These are phyloP conservation scores for Canavalia gladiata DNA, from an alignment of 306 rosid species.

Conservation along the genomic window DNA sequence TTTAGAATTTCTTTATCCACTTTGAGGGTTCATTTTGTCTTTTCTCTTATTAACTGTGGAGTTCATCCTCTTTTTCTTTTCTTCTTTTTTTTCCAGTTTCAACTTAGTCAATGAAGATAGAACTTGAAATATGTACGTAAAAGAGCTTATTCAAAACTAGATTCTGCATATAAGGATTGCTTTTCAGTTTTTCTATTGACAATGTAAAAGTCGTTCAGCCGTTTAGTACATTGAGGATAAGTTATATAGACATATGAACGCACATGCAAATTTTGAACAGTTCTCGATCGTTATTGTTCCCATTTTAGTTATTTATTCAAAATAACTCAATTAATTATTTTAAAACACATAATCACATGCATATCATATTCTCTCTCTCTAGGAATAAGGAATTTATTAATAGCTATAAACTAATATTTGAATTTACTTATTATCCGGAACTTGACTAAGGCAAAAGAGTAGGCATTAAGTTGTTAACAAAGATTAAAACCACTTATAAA, in stretches of 20 bases:
- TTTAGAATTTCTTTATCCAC: background rate
- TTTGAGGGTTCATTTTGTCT: background rate
- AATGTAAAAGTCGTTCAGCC: slow-evolving; percentile 22
- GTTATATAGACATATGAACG: background rate
- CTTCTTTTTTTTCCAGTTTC: background rate
- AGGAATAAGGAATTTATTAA: background rate
- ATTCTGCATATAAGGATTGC: background rate
- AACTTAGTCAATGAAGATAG: slow-evolving; percentile 34
- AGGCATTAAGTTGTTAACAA: background rate
- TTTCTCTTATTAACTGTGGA: slow-evolving; percentile 8
- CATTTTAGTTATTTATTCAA: background rate
- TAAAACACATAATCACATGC: background rate
- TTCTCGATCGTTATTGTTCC: background rate
- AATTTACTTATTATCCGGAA: background rate
- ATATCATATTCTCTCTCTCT: background rate
- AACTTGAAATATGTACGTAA: background rate
- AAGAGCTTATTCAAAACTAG: background rate
- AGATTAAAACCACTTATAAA: background rate
- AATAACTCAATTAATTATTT: background rate
- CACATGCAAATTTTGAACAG: slow-evolving; percentile 3
- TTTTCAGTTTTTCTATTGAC: slow-evolving; percentile 25
- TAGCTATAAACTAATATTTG: background rate
- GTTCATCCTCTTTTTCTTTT: background rate
- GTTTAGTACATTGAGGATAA: background rate
- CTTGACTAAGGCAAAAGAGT: background rate